Evolutionary conservation across 495 filamentous ascomycete genomes (phyloP).

Genomic region (Polyplosphaeria fusca): DNA sequence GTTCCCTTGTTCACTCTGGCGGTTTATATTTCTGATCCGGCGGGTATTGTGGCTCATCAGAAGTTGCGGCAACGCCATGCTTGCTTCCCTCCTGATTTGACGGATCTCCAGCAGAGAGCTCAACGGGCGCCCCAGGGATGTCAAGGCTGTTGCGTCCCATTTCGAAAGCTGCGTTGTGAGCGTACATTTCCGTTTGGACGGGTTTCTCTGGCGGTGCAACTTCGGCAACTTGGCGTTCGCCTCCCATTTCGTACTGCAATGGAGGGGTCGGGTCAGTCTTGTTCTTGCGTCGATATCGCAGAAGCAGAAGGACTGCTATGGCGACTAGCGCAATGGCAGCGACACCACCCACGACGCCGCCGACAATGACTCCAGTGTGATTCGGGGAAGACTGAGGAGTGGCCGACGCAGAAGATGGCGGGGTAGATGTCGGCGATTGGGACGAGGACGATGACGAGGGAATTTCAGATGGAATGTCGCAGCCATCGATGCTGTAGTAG

Average conservation of each 20-base stretch:
- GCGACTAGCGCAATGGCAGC: background rate
- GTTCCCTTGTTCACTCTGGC: no score
- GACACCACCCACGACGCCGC: slow-evolving; percentile 16
- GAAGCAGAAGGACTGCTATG: background rate
- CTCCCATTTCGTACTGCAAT: background rate
- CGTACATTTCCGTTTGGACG: slow-evolving; percentile 5
- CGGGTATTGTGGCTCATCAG: no score
- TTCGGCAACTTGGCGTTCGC: background rate
- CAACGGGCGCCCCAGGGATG: slow-evolving; percentile 13
- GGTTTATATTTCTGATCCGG: no score
- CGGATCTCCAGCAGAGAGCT: slow-evolving; percentile 10
- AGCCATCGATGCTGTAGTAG: slow-evolving; percentile 30
- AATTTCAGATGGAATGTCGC: slow-evolving; percentile 3
- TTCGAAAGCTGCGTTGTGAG: slow-evolving; percentile 9
- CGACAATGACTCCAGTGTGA: slow-evolving; percentile 15
- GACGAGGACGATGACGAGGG: slow-evolving; percentile 7
- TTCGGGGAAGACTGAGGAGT: background rate
- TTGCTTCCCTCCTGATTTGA: slow-evolving; percentile 1
- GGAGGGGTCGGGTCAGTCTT: background rate
- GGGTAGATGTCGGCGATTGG: background rate
- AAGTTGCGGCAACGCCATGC: background rate
- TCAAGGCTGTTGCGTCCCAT: slow-evolving; percentile 19
- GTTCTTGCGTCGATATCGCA: background rate
- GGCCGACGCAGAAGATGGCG: background rate
- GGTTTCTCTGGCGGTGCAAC: slow-evolving; percentile 1